Base-by-base conservation (phyloP, 2,329 filamentous ascomycete species). In the Knoxdaviesia proteae region DNA sequence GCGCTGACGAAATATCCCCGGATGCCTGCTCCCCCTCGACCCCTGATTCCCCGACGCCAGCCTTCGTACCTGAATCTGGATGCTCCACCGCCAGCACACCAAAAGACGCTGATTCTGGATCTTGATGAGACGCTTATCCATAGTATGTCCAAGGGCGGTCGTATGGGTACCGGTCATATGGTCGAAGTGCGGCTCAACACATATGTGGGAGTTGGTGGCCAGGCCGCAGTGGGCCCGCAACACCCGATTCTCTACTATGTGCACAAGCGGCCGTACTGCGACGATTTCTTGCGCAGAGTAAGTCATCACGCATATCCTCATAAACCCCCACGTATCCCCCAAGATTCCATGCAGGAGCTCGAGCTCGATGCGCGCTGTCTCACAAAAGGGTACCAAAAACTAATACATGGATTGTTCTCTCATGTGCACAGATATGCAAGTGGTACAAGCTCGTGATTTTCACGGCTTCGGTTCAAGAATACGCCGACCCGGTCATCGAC, bases 191-290 rank as follows among this genome's bases (percentile, higher is more conserved):
- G 86, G 52, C 69, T 94, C 47, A 83, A 81, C 56, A 78, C 78
- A 45, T 62, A 74, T 44, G 71, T 84, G 38, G 77, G 74, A 43
- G 71, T 74, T 40, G 76, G 74, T 33, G 77, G 79, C 31, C 71
- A 77, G 50, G 65, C 74, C 20, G 70, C 68, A 29, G 63, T 83
- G 31, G 84, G 82, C 6, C 84, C 86, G 36, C 88, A 94, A 54
- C 87, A 98, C 56, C 90, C 90, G 1, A 96, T 98, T 50, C 63
- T 98, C 47, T 98, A 98, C 64, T 98, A 94, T 65, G 90, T 98
- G 42, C 90, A 98, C 63, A 96, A 98, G 62, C 79, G 90, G 48
- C 90, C 90, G 34, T 80, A 90, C 56, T 98, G 90, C 58, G 90
- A 98, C 59, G 88, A 96, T 51, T 98, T 98, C 55, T 61, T 98